A percentile compares a stretch with the other conserved stretches of the same genome.
phyloP scores from a whole-genome alignment of 2,329 filamentous ascomycete species.

The Fusarium paranaense region DNA sequence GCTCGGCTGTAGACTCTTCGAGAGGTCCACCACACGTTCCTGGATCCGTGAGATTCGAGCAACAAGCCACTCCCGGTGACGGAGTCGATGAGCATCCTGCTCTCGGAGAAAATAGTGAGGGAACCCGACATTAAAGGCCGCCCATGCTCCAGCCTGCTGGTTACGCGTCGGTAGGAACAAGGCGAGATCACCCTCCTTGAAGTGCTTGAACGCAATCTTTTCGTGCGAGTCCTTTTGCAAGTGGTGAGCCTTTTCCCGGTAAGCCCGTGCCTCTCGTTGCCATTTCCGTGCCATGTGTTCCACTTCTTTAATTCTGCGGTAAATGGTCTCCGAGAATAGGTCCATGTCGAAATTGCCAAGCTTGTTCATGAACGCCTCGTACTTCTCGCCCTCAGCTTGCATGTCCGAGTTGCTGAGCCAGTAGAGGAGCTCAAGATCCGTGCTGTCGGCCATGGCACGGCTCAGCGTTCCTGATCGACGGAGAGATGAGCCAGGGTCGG shows the following conservation, averaged over 20 bases:
- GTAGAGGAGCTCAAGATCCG: conserved; percentile 79
- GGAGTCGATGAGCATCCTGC: conserved; percentile 87
- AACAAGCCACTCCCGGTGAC: conserved; percentile 93
- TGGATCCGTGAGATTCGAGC: conserved; percentile 92
- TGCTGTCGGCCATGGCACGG: conserved; percentile 68
- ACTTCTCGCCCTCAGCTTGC: conserved; percentile 78
- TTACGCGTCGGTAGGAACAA: conserved; percentile 95
- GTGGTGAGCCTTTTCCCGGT: conserved; percentile 86
- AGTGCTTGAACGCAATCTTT: conserved; percentile 95
- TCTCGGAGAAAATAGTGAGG: conserved; percentile 97
- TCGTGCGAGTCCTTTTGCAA: conserved; percentile 89
- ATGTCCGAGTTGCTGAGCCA: conserved; percentile 81
- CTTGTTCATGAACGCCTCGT: conserved; percentile 77
- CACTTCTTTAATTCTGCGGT: conserved; percentile 91
- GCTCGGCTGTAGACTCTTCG: conserved; percentile 73
- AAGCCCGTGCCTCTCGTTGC: conserved; percentile 87
- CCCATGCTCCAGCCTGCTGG: conserved; percentile 94
- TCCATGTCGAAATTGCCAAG: conserved; percentile 86
- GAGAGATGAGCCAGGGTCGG: conserved; percentile 65
- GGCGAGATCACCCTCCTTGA: conserved; percentile 96
- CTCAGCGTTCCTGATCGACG: conserved; percentile 65
- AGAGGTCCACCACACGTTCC: conserved; percentile 92
- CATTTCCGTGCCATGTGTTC: conserved; percentile 94
- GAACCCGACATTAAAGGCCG: conserved; percentile 96
- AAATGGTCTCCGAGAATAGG: conserved; percentile 84